Conservation (phyloP, 2,329 filamentous ascomycete species). For the Ambrosiella beaveri region DNA sequence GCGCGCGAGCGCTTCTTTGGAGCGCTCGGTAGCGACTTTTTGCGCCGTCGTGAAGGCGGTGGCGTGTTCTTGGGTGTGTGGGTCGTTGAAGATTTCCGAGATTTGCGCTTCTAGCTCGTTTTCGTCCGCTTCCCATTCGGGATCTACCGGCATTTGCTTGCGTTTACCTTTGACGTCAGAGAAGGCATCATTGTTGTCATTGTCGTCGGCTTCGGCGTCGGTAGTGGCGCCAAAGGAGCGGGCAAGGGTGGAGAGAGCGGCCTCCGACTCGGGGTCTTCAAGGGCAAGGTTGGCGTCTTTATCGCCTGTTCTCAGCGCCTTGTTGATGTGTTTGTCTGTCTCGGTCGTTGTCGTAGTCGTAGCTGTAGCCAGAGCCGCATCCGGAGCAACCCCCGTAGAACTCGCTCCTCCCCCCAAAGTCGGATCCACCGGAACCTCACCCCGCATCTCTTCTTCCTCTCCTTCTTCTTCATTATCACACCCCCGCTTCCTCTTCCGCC, state of each 20-base stretch:
- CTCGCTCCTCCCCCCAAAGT: neutral
- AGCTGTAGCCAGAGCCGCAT: neutral
- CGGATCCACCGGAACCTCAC: constrained; percentile 2
- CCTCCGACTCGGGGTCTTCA: constrained; percentile 14
- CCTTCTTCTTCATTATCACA: constrained; percentile 25
- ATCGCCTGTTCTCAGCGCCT: too few relatives aligned
- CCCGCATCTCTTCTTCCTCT: constrained; percentile 15
- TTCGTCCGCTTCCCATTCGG: constrained; percentile 47
- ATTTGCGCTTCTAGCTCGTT: constrained; percentile 53
- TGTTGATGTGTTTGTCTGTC: neutral
- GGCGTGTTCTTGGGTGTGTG: constrained; percentile 37
- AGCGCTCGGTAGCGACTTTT: constrained; percentile 36
- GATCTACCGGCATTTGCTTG: constrained; percentile 32
- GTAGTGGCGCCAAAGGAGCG: constrained; percentile 23
- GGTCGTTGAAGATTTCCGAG: constrained; percentile 48
- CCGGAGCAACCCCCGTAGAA: neutral
- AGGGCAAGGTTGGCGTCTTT: constrained; percentile 4
- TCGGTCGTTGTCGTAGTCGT: neutral
- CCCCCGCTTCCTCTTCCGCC: constrained; percentile 30
- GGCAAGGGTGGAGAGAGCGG: constrained; percentile 25
- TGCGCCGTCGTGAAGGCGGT: constrained; percentile 41
- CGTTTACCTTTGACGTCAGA: constrained; percentile 16
- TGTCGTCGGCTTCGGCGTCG: neutral
- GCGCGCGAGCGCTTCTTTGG: constrained; percentile 32
- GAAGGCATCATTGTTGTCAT: neutral